phyloP scores from a whole-genome alignment of 495 filamentous ascomycete genomes.

The Podospora comata region DNA sequence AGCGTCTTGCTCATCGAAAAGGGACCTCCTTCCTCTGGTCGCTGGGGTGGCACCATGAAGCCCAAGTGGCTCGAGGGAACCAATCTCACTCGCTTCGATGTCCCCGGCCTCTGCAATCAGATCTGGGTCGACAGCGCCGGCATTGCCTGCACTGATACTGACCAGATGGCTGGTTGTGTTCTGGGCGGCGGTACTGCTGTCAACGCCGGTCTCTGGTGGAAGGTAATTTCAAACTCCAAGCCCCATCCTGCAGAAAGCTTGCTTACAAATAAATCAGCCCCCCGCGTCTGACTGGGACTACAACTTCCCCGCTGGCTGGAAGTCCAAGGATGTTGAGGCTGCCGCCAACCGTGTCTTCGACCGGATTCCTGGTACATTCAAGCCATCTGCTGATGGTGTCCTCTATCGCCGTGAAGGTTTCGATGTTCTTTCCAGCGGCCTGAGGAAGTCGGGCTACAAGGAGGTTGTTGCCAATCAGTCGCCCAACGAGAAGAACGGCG shows the following conservation, averaged over 20 bases:
- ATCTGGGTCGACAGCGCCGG: conserved; percentile 61
- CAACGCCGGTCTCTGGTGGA: conserved; percentile 62
- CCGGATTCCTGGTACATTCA: conserved; percentile 65
- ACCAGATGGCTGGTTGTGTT: conserved; percentile 71
- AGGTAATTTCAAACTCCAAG: conserved; percentile 25
- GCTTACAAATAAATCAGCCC: conserved; percentile 23
- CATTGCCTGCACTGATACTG: conserved; percentile 64
- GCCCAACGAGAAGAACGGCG: conserved; percentile 62
- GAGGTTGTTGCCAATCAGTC: conserved; percentile 57
- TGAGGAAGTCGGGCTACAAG: conserved; percentile 59
- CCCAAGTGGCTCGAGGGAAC: conserved; percentile 62
- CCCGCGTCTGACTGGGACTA: conserved; percentile 62
- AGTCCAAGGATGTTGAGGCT: conserved; percentile 56
- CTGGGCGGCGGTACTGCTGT: conserved; percentile 71
- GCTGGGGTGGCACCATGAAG: conserved; percentile 55
- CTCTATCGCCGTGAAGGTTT: conserved; percentile 66
- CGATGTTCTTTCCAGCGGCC: conserved; percentile 53
- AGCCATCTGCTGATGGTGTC: conserved; percentile 64
- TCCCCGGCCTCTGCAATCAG: conserved; percentile 69
- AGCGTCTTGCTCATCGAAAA: conserved; percentile 63
- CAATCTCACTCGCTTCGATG: conserved; percentile 68
- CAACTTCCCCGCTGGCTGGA: conserved; percentile 74
- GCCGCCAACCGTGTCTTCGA: conserved; percentile 61
- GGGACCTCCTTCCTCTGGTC: conserved; percentile 57
- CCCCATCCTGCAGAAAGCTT: background rate